Percentiles rank a stretch among this genome's conserved stretches.
Evolutionary conservation across 2,329 filamentous ascomycete genomes (phyloP).

Genomic region (Cyphellophora attinorum): DNA sequence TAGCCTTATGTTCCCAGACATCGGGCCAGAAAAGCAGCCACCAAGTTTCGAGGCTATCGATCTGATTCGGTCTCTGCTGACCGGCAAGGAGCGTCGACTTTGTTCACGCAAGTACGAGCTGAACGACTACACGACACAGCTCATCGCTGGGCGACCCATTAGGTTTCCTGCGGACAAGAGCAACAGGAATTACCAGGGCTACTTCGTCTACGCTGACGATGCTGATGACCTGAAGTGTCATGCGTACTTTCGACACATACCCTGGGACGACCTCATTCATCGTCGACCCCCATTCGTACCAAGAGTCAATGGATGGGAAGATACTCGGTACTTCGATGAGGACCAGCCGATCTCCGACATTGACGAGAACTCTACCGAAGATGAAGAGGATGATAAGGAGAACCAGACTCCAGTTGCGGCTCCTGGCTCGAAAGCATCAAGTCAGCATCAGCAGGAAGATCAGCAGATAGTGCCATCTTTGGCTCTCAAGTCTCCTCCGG

Average conservation of each 20-base stretch:
- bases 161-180: slow-evolving; percentile 21
- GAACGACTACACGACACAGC: slow-evolving; percentile 42
- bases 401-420: background rate
- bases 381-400: slow-evolving; percentile 31
- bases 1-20: slow-evolving; percentile 60
- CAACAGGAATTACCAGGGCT: slow-evolving; percentile 33
- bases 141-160: slow-evolving; percentile 16
- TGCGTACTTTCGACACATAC: slow-evolving; percentile 70
- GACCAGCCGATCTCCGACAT: slow-evolving; percentile 60
- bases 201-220: slow-evolving; percentile 72
- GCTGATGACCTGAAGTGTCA: slow-evolving; percentile 85
- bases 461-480: slow-evolving; percentile 18
- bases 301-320: slow-evolving; percentile 55
- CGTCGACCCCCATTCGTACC: slow-evolving; percentile 72
- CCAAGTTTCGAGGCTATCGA: slow-evolving; percentile 59
- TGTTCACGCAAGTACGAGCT: slow-evolving; percentile 65
- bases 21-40: slow-evolving; percentile 29
- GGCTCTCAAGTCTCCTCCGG: slow-evolving; percentile 4
- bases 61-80: slow-evolving; percentile 62
- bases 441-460: slow-evolving; percentile 16
- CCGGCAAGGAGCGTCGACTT: slow-evolving; percentile 64
- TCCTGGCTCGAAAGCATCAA: slow-evolving; percentile 5
- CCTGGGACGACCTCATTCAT: slow-evolving; percentile 66
- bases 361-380: slow-evolving; percentile 36
- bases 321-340: slow-evolving; percentile 86